A percentile compares a stretch with the other conserved stretches of the same genome.
Conservation (phyloP, 2,329 filamentous ascomycete species). For the Penicillium paneum region DNA sequence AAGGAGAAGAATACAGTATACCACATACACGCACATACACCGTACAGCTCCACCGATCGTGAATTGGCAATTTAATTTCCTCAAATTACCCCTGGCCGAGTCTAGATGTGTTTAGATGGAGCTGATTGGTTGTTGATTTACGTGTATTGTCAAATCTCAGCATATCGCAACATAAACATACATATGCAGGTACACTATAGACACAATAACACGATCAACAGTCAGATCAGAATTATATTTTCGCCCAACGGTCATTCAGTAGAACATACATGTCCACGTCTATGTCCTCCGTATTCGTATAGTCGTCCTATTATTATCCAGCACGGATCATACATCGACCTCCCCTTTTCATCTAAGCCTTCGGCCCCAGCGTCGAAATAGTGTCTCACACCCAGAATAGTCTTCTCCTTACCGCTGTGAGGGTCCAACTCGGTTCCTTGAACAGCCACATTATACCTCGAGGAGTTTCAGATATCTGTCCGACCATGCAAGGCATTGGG, state of each 20-base stretch:
- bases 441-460: background rate
- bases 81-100: conserved; percentile 10
- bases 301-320: background rate
- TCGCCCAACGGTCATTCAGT: background rate
- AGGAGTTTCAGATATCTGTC: conserved; percentile 6
- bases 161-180: too few species aligned
- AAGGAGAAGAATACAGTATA: conserved; percentile 1
- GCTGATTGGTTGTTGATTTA: too few species aligned
- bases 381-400: conserved; percentile 11
- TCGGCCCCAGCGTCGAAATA: background rate
- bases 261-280: too few species aligned
- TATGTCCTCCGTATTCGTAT: background rate
- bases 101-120: conserved; percentile 9
- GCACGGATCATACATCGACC: conserved; percentile 2
- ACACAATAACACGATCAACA: too few species aligned
- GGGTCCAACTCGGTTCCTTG: background rate
- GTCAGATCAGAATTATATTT: background rate
- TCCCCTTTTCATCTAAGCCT: background rate
- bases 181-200: too few species aligned
- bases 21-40: too few species aligned
- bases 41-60: conserved; percentile 13
- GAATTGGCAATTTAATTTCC: conserved; percentile 8
- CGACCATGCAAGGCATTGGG: conserved; percentile 3
- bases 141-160: too few species aligned
- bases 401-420: conserved; percentile 9